Conservation (phyloP, 306 rosid genomes). For the Acacia confusa region DNA sequence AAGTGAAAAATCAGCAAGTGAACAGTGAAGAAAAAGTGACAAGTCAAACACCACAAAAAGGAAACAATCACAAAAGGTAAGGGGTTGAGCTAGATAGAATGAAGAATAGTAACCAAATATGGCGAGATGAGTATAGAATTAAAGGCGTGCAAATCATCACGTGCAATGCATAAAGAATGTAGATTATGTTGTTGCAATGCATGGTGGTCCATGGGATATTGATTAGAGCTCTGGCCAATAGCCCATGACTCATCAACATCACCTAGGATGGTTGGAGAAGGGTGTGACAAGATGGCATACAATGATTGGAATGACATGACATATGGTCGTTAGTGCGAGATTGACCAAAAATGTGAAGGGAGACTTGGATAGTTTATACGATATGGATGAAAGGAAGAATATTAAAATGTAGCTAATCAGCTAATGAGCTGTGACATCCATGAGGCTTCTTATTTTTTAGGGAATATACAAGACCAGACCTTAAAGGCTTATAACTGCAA, state of each 20-base stretch:
- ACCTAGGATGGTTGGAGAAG: too few relatives aligned
- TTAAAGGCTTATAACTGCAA: neutral
- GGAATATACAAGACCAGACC: neutral
- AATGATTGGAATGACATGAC: neutral
- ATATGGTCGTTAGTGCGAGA: neutral
- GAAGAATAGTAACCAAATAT: too few relatives aligned
- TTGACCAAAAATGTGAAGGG: neutral
- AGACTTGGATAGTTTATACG: too few relatives aligned
- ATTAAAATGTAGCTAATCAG: too few relatives aligned
- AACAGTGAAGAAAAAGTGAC: too few relatives aligned
- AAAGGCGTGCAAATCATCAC: neutral
- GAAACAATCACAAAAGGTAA: too few relatives aligned
- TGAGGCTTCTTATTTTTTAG: neutral
- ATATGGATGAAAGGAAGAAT: too few relatives aligned
- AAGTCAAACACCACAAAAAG: too few relatives aligned
- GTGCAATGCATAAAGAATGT: neutral
- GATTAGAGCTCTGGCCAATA: neutral
- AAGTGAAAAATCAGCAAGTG: too few relatives aligned
- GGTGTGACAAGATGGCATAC: neutral
- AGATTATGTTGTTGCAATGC: neutral
- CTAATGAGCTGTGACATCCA: neutral
- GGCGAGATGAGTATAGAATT: too few relatives aligned
- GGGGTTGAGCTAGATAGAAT: too few relatives aligned
- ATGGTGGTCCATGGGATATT: neutral
- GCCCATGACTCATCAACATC: too few relatives aligned